Conservation (phyloP, 352 stramenopile genomes). For the Globisporangium nodosum region DNA sequence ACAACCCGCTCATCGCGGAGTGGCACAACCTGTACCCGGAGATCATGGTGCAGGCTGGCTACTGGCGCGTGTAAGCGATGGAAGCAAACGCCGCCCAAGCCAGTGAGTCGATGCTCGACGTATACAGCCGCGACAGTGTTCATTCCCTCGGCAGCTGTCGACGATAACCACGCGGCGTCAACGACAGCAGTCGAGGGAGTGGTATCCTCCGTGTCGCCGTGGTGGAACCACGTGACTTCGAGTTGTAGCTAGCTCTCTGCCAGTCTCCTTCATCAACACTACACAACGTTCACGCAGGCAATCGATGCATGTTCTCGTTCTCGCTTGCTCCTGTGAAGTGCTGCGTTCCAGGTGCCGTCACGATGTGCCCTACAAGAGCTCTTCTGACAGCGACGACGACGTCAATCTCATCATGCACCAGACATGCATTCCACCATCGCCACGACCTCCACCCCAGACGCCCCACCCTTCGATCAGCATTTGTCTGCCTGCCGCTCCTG, state of each 20-base stretch:
- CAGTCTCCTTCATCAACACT: too few relatives aligned
- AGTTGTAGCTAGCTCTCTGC: too few relatives aligned
- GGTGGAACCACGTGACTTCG: too few relatives aligned
- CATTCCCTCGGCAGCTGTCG: too few relatives aligned
- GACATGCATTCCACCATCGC: not conserved
- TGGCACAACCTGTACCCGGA: slow-evolving; percentile 88
- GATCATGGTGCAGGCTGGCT: slow-evolving; percentile 84
- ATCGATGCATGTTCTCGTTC: too few relatives aligned
- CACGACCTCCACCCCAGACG: not conserved
- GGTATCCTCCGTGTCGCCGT: too few relatives aligned
- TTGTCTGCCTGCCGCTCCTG: not conserved
- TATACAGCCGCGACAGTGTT: too few relatives aligned
- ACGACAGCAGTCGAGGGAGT: too few relatives aligned
- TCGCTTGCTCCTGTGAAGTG: too few relatives aligned
- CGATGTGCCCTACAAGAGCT: not conserved
- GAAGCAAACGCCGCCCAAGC: not conserved
- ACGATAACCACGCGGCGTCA: too few relatives aligned
- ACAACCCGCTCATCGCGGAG: slow-evolving; percentile 75
- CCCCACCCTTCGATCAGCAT: not conserved
- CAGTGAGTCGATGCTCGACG: not conserved
- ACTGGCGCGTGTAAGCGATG: slow-evolving; percentile 52
- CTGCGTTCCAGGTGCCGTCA: too few relatives aligned
- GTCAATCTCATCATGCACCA: not conserved
- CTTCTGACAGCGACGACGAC: not conserved
- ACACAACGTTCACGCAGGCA: too few relatives aligned